Conservation (phyloP, 805 yeast genomes). For the Wickerhamomyces sydowiorum region DNA sequence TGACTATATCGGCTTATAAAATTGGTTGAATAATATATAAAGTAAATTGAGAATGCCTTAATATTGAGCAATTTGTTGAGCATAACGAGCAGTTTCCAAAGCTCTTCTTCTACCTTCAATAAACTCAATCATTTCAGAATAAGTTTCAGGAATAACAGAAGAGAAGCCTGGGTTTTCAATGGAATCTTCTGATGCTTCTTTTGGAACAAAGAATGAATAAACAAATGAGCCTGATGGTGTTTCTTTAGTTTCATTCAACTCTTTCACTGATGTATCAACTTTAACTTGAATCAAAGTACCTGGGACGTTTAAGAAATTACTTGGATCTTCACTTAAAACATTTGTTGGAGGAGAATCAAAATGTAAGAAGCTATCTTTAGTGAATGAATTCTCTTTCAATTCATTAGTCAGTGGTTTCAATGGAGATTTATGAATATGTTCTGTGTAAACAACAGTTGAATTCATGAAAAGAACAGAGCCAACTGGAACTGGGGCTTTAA, state of each 20-base stretch:
- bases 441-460: slow-evolving; percentile 83
- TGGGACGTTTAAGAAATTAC: slow-evolving; percentile 62
- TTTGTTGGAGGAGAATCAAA: slow-evolving; percentile 59
- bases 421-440: slow-evolving; percentile 51
- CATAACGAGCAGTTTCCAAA: slow-evolving; percentile 69
- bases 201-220: slow-evolving; percentile 82
- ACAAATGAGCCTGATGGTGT: slow-evolving; percentile 84
- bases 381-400: slow-evolving; percentile 14
- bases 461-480: slow-evolving; percentile 83
- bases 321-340: slow-evolving; percentile 38
- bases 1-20: no score
- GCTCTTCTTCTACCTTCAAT: slow-evolving; percentile 91
- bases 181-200: slow-evolving; percentile 33
- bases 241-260: slow-evolving; percentile 52
- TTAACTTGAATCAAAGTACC: slow-evolving; percentile 88
- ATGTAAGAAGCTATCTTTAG: slow-evolving; percentile 26
- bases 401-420: slow-evolving; percentile 8
- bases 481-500: slow-evolving; percentile 93
- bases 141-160: slow-evolving; percentile 80
- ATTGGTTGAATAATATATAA: no score
- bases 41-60: no score
- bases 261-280: slow-evolving; percentile 76
- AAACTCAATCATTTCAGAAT: slow-evolving; percentile 88
- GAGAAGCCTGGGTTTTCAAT: slow-evolving; percentile 48
- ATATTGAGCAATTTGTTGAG: slow-evolving; percentile 33